phyloP scores from a whole-genome alignment of 306 rosid species.

The Vachellia pachyceras region DNA sequence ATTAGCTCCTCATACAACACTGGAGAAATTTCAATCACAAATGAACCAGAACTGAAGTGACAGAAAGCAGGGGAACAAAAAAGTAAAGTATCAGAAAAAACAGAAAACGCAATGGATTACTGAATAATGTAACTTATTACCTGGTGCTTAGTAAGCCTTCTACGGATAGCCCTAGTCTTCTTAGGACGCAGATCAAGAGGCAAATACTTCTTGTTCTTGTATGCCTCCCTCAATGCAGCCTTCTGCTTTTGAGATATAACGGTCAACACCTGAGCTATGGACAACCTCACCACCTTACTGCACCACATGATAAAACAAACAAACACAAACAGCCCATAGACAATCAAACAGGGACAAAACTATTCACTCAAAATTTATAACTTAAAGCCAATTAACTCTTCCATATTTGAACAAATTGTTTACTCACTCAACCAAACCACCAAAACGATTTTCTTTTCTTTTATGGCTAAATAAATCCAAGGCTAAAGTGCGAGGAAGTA shows the following conservation, averaged over 20 bases:
- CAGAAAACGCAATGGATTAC: not conserved
- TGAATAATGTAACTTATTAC: conserved; percentile 37
- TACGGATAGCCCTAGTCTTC: conserved; percentile 95
- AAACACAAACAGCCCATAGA: not conserved
- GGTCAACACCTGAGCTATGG: conserved; percentile 92
- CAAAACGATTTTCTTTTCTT: not conserved
- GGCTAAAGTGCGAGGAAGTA: not conserved
- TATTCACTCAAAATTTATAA: not conserved
- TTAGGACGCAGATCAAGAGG: conserved; percentile 97
- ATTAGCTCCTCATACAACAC: not conserved
- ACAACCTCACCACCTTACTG: conserved; percentile 91
- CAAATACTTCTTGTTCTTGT: conserved; percentile 82
- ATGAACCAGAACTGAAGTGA: not conserved
- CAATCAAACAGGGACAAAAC: not conserved
- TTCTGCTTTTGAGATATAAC: conserved; percentile 96
- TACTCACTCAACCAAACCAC: not conserved
- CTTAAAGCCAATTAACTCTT: not conserved
- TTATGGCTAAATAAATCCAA: not conserved
- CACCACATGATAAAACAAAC: conserved; percentile 11
- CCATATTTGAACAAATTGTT: not conserved
- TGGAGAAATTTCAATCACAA: not conserved
- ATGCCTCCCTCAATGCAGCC: conserved; percentile 81
- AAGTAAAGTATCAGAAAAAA: not conserved
- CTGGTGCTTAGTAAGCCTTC: conserved; percentile 96
- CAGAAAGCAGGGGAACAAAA: not conserved